Percentiles rank a stretch among this genome's conserved stretches.
Conservation (phyloP, 306 rosid species). For the Prinsepia uniflora region DNA sequence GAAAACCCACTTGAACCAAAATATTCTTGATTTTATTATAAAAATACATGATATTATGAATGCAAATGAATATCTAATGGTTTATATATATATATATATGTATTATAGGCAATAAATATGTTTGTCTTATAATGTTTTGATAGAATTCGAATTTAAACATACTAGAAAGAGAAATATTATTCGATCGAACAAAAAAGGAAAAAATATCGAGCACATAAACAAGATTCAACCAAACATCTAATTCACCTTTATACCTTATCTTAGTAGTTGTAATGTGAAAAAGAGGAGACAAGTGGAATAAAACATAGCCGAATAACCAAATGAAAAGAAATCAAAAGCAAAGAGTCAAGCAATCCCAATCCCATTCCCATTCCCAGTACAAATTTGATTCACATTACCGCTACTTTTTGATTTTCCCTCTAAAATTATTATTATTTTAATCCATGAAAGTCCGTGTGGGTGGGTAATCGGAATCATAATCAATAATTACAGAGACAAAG, state of each 20-base stretch:
- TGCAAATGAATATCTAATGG: no score
- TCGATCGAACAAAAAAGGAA: no score
- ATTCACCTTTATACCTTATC: no score
- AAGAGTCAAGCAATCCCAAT: conserved; percentile 17
- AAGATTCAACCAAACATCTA: not conserved
- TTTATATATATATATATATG: no score
- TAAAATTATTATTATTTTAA: not conserved
- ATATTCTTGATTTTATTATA: no score
- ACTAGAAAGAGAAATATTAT: no score
- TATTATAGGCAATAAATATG: no score
- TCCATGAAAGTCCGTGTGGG: conserved; percentile 27
- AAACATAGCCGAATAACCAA: not conserved
- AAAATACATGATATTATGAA: no score
- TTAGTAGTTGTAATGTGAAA: not conserved
- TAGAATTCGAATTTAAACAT: no score
- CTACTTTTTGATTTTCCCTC: not conserved
- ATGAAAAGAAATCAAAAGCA: conserved; percentile 5
- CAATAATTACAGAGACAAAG: conserved; percentile 16
- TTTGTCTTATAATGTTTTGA: no score
- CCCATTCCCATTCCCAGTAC: not conserved
- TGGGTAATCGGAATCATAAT: conserved; percentile 15
- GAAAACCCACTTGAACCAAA: no score
- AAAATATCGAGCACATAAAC: no score
- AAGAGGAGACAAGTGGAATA: conserved; percentile 7
- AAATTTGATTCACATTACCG: conserved; percentile 12